These are phyloP conservation scores for Kregervanrija pseudodelftensis DNA, from an alignment of 805 yeast species.

Conservation along the genomic window DNA sequence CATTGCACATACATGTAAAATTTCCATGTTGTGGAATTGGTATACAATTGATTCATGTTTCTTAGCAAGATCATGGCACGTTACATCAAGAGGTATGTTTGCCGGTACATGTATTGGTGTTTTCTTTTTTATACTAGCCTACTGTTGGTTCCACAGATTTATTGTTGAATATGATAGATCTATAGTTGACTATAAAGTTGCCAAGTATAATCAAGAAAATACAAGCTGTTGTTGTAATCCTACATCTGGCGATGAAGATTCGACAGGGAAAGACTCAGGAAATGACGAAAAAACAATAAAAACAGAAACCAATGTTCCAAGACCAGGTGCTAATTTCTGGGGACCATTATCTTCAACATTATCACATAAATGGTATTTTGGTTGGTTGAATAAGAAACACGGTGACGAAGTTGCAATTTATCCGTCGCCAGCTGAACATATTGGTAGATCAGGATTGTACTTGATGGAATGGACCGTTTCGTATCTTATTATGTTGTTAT, in stretches of 20 bases:
- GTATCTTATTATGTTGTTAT: constrained; percentile 61
- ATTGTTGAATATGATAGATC: constrained; percentile 45
- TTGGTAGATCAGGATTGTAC: constrained; percentile 41
- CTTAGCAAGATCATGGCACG: constrained; percentile 58
- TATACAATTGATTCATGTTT: constrained; percentile 60
- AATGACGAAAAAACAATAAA: background rate
- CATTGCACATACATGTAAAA: constrained; percentile 14
- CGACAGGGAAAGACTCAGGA: background rate
- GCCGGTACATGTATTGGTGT: constrained; percentile 75
- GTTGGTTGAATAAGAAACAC: constrained; percentile 9
- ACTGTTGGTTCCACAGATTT: constrained; percentile 51
- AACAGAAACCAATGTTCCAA: background rate
- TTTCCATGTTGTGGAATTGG: constrained; percentile 68
- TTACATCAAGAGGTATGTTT: constrained; percentile 48
- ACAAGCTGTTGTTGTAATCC: constrained; percentile 2
- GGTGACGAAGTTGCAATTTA: constrained; percentile 12
- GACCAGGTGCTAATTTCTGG: constrained; percentile 12
- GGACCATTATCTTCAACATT: constrained; percentile 20
- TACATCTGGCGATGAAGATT: background rate
- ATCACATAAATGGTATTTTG: constrained; percentile 22
- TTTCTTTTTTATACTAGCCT: constrained; percentile 46
- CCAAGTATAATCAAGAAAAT: constrained; percentile 2
- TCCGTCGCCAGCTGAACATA: constrained; percentile 45
- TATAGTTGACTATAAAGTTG: constrained; percentile 19
- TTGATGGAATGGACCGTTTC: constrained; percentile 58